A percentile compares a stretch with the other conserved stretches of the same genome.
phyloP scores from a whole-genome alignment of 2,329 filamentous ascomycete species.

The Arthrobotrys entomopaga region DNA sequence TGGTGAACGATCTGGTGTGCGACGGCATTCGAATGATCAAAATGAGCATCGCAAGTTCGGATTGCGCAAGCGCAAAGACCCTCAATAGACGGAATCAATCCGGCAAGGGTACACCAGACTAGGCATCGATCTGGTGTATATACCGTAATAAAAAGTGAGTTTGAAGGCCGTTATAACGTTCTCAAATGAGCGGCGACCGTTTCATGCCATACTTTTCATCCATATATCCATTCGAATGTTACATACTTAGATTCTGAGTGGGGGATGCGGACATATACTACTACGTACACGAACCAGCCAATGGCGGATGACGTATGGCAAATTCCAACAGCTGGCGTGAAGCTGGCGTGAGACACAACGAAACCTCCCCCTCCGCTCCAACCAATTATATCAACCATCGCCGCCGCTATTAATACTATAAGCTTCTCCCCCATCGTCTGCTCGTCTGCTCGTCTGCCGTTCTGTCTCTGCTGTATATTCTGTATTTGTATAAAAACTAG shows the following conservation, averaged over 20 bases:
- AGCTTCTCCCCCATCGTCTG: not conserved
- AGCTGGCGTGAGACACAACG: slow-evolving; percentile 44
- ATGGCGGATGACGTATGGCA: slow-evolving; percentile 32
- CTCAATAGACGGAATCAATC: not conserved
- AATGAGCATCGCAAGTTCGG: slow-evolving; percentile 1
- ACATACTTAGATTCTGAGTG: no score
- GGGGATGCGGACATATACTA: no score
- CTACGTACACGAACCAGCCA: slow-evolving; percentile 14
- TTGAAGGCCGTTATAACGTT: no score
- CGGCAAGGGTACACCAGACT: slow-evolving; percentile 2
- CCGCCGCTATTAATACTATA: not conserved
- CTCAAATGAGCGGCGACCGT: no score
- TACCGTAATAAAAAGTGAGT: no score
- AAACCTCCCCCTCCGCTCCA: slow-evolving; percentile 25
- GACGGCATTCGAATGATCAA: not conserved
- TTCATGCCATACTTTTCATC: no score
- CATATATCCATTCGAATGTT: no score
- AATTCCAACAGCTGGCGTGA: slow-evolving; percentile 41
- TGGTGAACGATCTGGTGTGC: not conserved
- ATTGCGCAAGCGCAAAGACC: slow-evolving; percentile 2
- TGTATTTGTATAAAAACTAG: not conserved
- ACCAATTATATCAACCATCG: not conserved
- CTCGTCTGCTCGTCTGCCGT: slow-evolving; percentile 6
- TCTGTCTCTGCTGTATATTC: slow-evolving; percentile 6
- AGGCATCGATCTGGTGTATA: slow-evolving; percentile 16